Evolutionary conservation across 768 basidiomycete genomes (phyloP), one percentile per base, ranked within the genome.

Genomic region (Mycena capillaripes): DNA sequence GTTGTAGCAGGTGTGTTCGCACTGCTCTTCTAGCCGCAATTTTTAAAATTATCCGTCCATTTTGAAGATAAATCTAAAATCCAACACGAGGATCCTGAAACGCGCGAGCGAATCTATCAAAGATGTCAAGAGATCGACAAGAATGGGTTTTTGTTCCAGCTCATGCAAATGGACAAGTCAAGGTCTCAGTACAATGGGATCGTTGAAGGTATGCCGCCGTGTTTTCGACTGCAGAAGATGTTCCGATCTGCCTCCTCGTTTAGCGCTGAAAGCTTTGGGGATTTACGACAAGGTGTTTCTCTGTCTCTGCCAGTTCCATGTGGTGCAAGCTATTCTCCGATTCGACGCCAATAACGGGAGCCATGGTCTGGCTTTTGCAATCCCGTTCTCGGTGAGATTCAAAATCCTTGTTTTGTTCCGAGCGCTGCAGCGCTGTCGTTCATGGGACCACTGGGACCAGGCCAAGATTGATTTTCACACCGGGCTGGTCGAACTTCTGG

Each of bases 241-340:
- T n/a, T n/a, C n/a, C n/a, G n/a, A n/a, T n/a, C n/a, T n/a, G n/a
- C n/a, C n/a, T n/a, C n/a, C n/a, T n/a, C n/a, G n/a, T n/a, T n/a
- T n/a, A 38, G 38, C 16, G 9, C 10, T 38, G 10, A 38, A 38
- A 38, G 16, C 10, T 10, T 16, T 38, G 7, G 38, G 38, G 11
- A 2, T 38, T 16, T 11, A 38, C 11, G 38, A 46, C 21, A n/a
- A 42, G 23, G 30, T 25, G 1, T 64, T 23, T 32, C 30, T 71
- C 30, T 64, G 70, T 4, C 48, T 71, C 6, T 71, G 70, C 46
- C 70, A 60, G 19, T 69, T 69, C 23, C 60, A 70, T 23, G 69
- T 70, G 40, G 30, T 70, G 1, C 27, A 56, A 4, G 69, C 69
- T 3, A 55, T 63, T 5, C 25, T 71, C 12, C 30, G 42, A 1